Evolutionary conservation across 1,139 yeast species (phyloP), one percentile per base, ranked within the genome.

Genomic region (Candida sp.): DNA sequence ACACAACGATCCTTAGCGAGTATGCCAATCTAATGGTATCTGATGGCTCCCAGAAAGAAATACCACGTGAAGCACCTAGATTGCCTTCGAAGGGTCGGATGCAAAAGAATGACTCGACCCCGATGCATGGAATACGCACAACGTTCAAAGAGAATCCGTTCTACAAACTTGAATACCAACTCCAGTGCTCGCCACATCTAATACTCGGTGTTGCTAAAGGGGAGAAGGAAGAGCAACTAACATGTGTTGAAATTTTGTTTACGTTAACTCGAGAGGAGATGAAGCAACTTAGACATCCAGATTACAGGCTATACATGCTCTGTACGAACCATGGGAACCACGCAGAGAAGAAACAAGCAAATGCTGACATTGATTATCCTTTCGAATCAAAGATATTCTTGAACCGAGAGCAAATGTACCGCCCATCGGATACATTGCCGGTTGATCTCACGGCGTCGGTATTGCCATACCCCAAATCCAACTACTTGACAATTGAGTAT

Each of bases 401-500:
- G 30, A 86, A 87, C 58, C 77, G 74, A 2, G 53, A 56, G 1
- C 69, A 68, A 39, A 60, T 85, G 6, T 26, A 8, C 27, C 76
- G 75, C 37, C 84, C 78, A 53, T 80, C 77, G 56, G 79, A 81
- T 27, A 76, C 87, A 1, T 77, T 80, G 51, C 93, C 94, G 0
- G 88, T 88, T 1, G 85, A 88, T 63, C 60, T 87, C 42, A 84
- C 90, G 0, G 68, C 38, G 12, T 12, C 38, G 22, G 3, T 34
- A 34, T 34, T 34, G 72, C 1, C 66, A 67, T 49, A 40, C 83
- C n/a, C 66, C 68, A 11, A 54, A 54, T 0, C 48, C 2, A 86
- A 85, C 59, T 58, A 63, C 3, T 58, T 86, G 25, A 78, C 77
- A 48, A 9, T 25, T 4, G 72, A 78, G 1, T 87, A 85, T 61